These are phyloP conservation scores for Reticulascus tulasneorum DNA, from an alignment of 2,329 filamentous ascomycete genomes.

Conservation along the genomic window DNA sequence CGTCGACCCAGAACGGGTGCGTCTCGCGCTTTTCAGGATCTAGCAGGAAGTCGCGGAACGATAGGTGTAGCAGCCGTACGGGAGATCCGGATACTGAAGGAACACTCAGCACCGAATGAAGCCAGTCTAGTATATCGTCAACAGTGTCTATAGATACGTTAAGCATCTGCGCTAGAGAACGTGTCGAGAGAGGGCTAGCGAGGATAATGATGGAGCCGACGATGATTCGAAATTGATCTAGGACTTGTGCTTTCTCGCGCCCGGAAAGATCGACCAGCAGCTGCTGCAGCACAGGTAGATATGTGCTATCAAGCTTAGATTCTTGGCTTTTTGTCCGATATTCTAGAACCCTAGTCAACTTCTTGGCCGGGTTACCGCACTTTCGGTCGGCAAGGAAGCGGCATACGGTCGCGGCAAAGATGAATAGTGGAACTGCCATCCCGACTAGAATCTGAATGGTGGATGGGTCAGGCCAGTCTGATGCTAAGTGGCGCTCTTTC, in stretches of 20 bases:
- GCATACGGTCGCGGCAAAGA: slow-evolving; percentile 28
- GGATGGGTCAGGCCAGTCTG: slow-evolving; percentile 5
- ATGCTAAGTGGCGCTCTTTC: slow-evolving; percentile 1
- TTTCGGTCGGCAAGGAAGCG: slow-evolving; percentile 20
- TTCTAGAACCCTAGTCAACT: slow-evolving; percentile 19
- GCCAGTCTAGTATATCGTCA: slow-evolving; percentile 17
- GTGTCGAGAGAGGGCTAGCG: slow-evolving; percentile 23
- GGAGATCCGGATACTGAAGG: slow-evolving; percentile 17
- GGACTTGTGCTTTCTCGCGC: not conserved
- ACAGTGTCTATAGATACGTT: slow-evolving; percentile 14
- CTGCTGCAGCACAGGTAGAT: slow-evolving; percentile 15
- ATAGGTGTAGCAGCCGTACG: slow-evolving; percentile 28
- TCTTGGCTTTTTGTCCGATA: slow-evolving; percentile 2
- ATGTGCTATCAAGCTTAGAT: slow-evolving; percentile 12
- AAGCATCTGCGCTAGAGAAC: slow-evolving; percentile 23
- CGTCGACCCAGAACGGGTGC: slow-evolving; percentile 33
- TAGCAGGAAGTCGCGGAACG: slow-evolving; percentile 34
- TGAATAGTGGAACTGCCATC: slow-evolving; percentile 30
- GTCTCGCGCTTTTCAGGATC: slow-evolving; percentile 19
- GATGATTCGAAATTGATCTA: slow-evolving; percentile 22
- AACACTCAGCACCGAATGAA: slow-evolving; percentile 31
- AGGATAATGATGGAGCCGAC: slow-evolving; percentile 27
- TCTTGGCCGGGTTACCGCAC: slow-evolving; percentile 16
- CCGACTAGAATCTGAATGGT: slow-evolving; percentile 14
- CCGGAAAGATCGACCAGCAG: not conserved